Conservation (phyloP, 129 eudicot genomes). For the Lactuca sativa region DNA sequence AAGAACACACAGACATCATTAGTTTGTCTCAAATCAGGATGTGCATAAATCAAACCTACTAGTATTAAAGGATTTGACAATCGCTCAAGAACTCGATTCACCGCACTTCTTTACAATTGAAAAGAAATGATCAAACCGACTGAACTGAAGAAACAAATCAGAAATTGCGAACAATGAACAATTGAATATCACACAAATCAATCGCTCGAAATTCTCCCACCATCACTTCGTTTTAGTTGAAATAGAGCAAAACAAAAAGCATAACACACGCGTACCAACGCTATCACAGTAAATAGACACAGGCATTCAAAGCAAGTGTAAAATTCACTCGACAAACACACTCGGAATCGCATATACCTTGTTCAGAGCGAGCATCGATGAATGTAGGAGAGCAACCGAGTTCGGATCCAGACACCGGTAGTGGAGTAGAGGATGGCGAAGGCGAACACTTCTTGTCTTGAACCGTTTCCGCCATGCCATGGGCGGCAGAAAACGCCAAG, state of each 20-base stretch:
- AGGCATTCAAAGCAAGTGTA: neutral
- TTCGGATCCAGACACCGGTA: constrained; percentile 40
- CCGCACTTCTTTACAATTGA: neutral
- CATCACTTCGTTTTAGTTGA: constrained; percentile 1
- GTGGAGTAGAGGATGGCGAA: constrained; percentile 21
- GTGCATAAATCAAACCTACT: constrained; percentile 14
- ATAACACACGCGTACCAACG: neutral
- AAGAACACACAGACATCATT: neutral
- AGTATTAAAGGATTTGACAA: neutral
- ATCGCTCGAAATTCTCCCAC: neutral
- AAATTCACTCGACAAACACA: constrained; percentile 9
- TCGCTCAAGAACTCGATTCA: neutral
- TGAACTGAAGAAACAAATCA: constrained; percentile 4
- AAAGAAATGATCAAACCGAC: constrained; percentile 13
- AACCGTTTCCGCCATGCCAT: constrained; percentile 43
- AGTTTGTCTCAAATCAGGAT: neutral
- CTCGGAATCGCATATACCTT: constrained; percentile 44
- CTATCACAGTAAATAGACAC: neutral
- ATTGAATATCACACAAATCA: constrained; percentile 1
- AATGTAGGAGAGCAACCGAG: constrained; percentile 51
- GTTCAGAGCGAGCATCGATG: constrained; percentile 54
- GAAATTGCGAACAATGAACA: neutral
- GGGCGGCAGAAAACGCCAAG: constrained; percentile 40
- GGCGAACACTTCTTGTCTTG: constrained; percentile 34
- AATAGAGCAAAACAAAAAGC: neutral